Evolutionary conservation across 2,329 filamentous ascomycete species (phyloP), one percentile per base, ranked within the genome.

Genomic region (Aspergillus sp.): DNA sequence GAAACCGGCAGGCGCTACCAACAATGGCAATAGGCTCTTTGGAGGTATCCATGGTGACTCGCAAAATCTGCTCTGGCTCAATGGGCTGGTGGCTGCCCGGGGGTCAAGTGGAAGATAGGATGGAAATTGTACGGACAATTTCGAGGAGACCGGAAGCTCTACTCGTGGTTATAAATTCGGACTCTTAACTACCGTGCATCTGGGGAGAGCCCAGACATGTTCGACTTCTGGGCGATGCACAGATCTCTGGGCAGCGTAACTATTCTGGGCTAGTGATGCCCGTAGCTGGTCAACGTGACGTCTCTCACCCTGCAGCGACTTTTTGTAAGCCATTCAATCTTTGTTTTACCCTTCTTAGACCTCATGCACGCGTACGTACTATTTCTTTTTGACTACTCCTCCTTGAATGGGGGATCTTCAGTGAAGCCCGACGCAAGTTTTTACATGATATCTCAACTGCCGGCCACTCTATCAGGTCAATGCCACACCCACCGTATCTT

Each of bases 1-100:
- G 59, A 21, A 65, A 63, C 4, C 61, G 56, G 39, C 61, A 63
- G 5, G 30, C 47, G 17, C 19, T 58, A 7, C 63, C 63, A 13
- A 65, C 38, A n/a, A 65, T 57, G 15, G 61, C 63, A 25, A 65
- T 60, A 12, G 61, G 63, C 19, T 62, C 57, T 5, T 17, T 41
- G 6, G n/a, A 2, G 6, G 7, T 5, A 17, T 15, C 7, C 38
- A 41, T 41, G 4, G 15, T 17, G 38, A 13, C 13, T 41, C n/a
- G 38, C n/a, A 7, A 41, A 41, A 2, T n/a, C 15, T 41, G 7
- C 5, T 41, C 6, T 41, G 5, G 38, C 3, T 41, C 38, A 41
- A 8, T 8, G 15, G 13, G n/a, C 15, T n/a, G 2, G 4, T 41
- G 38, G 38, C 5, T 13, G 7, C 15, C 38, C 38, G 15, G 15